phyloP scores from a whole-genome alignment of 352 stramenopile genomes.

The Phytophthora sojae region DNA sequence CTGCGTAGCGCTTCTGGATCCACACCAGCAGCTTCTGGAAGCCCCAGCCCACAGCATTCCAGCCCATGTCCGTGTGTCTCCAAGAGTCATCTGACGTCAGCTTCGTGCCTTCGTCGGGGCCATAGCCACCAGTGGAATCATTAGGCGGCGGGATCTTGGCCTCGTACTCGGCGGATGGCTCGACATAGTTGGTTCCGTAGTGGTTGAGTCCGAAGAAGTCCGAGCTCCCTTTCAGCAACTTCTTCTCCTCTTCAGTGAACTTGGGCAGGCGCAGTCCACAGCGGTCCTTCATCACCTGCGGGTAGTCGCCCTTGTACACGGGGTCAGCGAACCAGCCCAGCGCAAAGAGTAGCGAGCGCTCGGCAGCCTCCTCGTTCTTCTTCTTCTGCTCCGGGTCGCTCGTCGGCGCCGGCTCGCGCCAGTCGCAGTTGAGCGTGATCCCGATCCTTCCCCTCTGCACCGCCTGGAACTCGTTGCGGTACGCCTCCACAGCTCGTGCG shows the following conservation, averaged over 20 bases:
- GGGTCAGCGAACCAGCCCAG: conserved; percentile 94
- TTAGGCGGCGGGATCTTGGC: conserved; percentile 42
- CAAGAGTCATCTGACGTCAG: conserved; percentile 56
- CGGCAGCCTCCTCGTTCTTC: conserved; percentile 68
- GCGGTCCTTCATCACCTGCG: conserved; percentile 89
- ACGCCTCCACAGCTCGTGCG: conserved; percentile 81
- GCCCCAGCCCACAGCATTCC: conserved; percentile 79
- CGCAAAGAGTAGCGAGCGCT: conserved; percentile 87
- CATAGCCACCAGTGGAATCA: conserved; percentile 40
- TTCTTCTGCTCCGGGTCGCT: conserved; percentile 56
- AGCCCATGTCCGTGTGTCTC: conserved; percentile 87
- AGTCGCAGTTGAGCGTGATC: conserved; percentile 93
- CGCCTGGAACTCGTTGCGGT: conserved; percentile 79
- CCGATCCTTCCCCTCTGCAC: conserved; percentile 85
- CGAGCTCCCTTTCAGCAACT: conserved; percentile 77
- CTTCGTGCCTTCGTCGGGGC: conserved; percentile 52
- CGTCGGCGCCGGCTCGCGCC: conserved; percentile 76
- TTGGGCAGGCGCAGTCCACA: conserved; percentile 83
- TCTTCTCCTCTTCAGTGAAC: conserved; percentile 90
- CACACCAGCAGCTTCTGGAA: conserved; percentile 91
- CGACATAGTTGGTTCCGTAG: conserved; percentile 81
- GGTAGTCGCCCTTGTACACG: conserved; percentile 94
- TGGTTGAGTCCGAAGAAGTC: conserved; percentile 98
- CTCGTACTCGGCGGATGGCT: conserved; percentile 54
- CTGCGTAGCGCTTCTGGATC: conserved; percentile 89